A percentile compares a stretch with the other conserved stretches of the same genome.
Conservation (phyloP, 2,329 filamentous ascomycete genomes). For the Podosphaera leucotricha region DNA sequence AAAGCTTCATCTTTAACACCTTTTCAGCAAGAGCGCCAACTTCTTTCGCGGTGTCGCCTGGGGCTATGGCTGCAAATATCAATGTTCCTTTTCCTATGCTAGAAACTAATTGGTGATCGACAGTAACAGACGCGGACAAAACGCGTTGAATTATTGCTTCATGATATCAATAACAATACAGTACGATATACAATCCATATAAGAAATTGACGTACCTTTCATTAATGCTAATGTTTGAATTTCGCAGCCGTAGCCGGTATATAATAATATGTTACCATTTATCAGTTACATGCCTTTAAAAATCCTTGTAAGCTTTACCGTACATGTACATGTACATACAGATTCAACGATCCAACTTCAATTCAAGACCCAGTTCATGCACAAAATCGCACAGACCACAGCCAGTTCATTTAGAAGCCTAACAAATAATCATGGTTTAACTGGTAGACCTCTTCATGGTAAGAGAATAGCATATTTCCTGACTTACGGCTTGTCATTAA, state of each 20-base stretch:
- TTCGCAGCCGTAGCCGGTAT: too few relatives aligned
- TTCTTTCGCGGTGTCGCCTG: constrained; percentile 75
- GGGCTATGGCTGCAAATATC: constrained; percentile 76
- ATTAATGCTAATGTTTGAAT: too few relatives aligned
- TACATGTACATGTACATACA: too few relatives aligned
- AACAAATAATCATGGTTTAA: too few relatives aligned
- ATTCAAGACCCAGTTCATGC: neutral
- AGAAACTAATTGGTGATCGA: constrained; percentile 74
- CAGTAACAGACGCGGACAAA: constrained; percentile 82
- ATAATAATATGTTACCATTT: too few relatives aligned
- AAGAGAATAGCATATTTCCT: constrained; percentile 1
- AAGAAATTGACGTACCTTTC: constrained; percentile 16
- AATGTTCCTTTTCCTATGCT: constrained; percentile 76
- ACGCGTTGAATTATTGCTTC: constrained; percentile 82
- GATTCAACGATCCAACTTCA: neutral
- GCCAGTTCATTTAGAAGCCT: neutral
- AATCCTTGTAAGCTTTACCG: too few relatives aligned
- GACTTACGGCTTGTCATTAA: constrained; percentile 2
- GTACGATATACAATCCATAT: neutral
- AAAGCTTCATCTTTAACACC: constrained; percentile 72
- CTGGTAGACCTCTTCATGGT: neutral
- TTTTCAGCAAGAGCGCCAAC: constrained; percentile 64
- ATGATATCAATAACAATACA: constrained; percentile 9
- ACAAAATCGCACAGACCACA: neutral
- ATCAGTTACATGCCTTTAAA: too few relatives aligned